Conservation (phyloP, 2,329 filamentous ascomycete genomes). For the Cladosporium sp. region DNA sequence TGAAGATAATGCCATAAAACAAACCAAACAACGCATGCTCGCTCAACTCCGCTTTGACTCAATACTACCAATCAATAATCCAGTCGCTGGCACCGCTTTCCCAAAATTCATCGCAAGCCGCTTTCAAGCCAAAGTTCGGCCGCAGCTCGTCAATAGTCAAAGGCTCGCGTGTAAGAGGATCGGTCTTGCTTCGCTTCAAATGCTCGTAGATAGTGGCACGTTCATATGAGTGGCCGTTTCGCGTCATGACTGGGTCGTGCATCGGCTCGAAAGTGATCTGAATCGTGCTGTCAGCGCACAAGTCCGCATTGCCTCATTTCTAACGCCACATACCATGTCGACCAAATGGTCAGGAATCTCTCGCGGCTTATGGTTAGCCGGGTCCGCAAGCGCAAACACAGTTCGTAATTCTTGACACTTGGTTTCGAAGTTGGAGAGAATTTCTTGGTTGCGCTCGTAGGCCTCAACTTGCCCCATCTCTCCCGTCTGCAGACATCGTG, state of each 20-base stretch:
- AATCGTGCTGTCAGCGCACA: not conserved
- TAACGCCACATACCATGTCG: constrained; percentile 54
- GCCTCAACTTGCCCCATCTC: constrained; percentile 49
- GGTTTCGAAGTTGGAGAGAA: constrained; percentile 43
- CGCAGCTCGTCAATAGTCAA: constrained; percentile 70
- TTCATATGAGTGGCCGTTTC: constrained; percentile 89
- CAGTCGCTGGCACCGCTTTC: constrained; percentile 88
- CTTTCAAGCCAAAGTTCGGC: constrained; percentile 77
- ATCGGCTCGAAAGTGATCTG: constrained; percentile 40
- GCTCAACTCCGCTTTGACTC: not conserved
- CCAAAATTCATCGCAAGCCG: constrained; percentile 83
- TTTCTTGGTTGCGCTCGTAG: constrained; percentile 51
- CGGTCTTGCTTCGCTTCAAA: constrained; percentile 70
- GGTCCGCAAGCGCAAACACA: constrained; percentile 52
- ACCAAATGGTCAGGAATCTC: constrained; percentile 75
- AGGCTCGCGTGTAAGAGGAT: constrained; percentile 81
- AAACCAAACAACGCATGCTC: not conserved
- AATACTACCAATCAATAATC: constrained; percentile 41
- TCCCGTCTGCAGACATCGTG: constrained; percentile 34
- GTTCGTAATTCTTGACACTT: constrained; percentile 49
- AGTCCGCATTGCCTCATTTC: not conserved
- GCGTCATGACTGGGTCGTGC: constrained; percentile 60
- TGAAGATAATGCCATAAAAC: not conserved
- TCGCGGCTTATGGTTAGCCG: constrained; percentile 47
- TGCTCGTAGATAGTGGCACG: constrained; percentile 83